Evolutionary conservation across 1,139 yeast species (phyloP).

Genomic region (Saccharomyces hybrid): DNA sequence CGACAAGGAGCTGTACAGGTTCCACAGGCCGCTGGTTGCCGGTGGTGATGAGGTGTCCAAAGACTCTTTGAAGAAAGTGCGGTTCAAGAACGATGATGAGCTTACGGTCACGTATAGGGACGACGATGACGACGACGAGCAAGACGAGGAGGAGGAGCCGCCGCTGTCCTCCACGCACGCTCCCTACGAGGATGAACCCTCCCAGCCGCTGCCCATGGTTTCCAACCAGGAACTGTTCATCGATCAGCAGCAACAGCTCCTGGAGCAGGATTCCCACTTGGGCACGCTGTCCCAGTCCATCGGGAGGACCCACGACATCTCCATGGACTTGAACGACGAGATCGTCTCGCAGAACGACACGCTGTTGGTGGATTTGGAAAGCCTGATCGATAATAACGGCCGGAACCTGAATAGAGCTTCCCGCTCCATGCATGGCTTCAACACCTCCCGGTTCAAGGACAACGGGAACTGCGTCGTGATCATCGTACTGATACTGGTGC

Average conservation of each 20-base stretch:
- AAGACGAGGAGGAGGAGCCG: not conserved
- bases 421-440: constrained; percentile 21
- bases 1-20: not conserved
- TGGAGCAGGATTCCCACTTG: constrained; percentile 27
- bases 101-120: not conserved
- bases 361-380: constrained; percentile 26
- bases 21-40: not conserved
- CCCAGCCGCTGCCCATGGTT: constrained; percentile 3
- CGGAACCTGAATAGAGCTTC: constrained; percentile 24
- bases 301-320: constrained; percentile 21
- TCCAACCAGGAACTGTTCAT: constrained; percentile 26
- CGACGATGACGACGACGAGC: not conserved
- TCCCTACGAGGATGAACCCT: constrained; percentile 2
- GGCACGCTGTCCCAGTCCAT: constrained; percentile 20
- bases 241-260: constrained; percentile 27
- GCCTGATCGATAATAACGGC: constrained; percentile 22
- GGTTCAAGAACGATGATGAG: constrained; percentile 23
- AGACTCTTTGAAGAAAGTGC: constrained; percentile 18
- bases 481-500: constrained; percentile 18
- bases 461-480: constrained; percentile 28
- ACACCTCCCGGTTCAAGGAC: constrained; percentile 22
- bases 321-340: constrained; percentile 26
- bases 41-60: not conserved
- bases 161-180: constrained; percentile 5
- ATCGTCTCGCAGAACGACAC: constrained; percentile 25